These are phyloP conservation scores for Tylopilus sp. DNA, from an alignment of 768 basidiomycete species.

Conservation along the genomic window DNA sequence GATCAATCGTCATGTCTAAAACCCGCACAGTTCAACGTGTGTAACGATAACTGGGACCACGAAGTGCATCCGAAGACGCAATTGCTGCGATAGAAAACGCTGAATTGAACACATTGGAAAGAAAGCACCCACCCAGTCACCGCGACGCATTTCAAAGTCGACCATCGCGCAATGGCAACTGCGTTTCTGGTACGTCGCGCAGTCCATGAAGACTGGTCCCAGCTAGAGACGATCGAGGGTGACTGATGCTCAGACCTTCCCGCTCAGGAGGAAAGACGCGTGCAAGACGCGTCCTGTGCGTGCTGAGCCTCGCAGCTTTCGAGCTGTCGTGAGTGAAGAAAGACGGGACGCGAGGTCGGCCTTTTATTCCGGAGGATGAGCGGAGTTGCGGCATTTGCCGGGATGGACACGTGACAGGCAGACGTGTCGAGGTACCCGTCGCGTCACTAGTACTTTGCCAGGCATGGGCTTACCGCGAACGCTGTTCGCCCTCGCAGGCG, in stretches of 20 bases:
- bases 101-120: not conserved
- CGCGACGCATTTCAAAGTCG: slow-evolving; percentile 29
- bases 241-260: slow-evolving; percentile 33
- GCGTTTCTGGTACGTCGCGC: slow-evolving; percentile 31
- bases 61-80: slow-evolving; percentile 12
- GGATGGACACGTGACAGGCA: slow-evolving; percentile 16
- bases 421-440: slow-evolving; percentile 9
- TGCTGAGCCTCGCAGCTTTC: slow-evolving; percentile 31
- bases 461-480: slow-evolving; percentile 12
- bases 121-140: slow-evolving; percentile 22
- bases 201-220: slow-evolving; percentile 24
- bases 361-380: slow-evolving; percentile 6
- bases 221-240: slow-evolving; percentile 27
- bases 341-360: not conserved
- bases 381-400: slow-evolving; percentile 23
- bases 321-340: slow-evolving; percentile 21
- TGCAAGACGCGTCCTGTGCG: slow-evolving; percentile 18
- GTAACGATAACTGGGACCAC: not conserved
- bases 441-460: not conserved
- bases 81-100: slow-evolving; percentile 21
- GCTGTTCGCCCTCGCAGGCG: slow-evolving; percentile 16
- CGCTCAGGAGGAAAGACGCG: slow-evolving; percentile 26
- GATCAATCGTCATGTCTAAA: not conserved
- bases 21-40: not conserved
- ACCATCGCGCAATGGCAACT: slow-evolving; percentile 15